Percentiles rank a stretch among this genome's conserved stretches.
These are phyloP conservation scores for Boletellus deceptivus DNA, from an alignment of 1,284 basidiomycete species.

Conservation along the genomic window DNA sequence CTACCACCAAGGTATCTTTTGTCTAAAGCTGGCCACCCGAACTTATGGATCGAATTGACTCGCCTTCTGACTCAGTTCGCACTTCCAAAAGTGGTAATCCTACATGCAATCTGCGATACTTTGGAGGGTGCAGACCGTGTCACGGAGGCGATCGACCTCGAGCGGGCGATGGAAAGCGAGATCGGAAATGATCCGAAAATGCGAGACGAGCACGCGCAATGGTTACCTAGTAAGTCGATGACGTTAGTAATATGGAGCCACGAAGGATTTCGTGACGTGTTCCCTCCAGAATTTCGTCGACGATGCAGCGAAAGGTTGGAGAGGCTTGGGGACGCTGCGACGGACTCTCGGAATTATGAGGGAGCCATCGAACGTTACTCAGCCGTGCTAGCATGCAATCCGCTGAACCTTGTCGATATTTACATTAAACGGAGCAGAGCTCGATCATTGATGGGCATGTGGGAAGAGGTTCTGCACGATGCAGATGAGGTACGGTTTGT, in stretches of 20 bases:
- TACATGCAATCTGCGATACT: constrained; percentile 4
- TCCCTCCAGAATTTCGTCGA: neutral
- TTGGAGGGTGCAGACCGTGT: neutral
- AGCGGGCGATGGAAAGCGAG: neutral
- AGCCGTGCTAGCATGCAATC: neutral
- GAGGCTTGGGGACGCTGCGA: neutral
- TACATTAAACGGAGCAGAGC: constrained; percentile 9
- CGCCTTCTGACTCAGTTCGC: constrained; percentile 3
- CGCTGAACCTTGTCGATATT: neutral
- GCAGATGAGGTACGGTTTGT: constrained; percentile 8
- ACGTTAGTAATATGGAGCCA: no score
- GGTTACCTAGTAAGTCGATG: constrained; percentile 2
- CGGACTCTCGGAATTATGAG: neutral
- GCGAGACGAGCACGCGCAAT: neutral
- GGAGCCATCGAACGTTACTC: constrained; percentile 1
- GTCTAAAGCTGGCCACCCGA: neutral
- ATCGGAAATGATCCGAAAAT: neutral
- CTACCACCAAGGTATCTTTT: neutral
- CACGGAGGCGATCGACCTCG: neutral
- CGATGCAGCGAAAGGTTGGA: constrained; percentile 6
- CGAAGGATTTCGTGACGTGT: neutral
- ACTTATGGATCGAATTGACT: neutral
- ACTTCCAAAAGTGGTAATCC: neutral
- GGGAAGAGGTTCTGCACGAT: constrained; percentile 4
- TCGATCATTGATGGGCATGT: neutral